A percentile compares a stretch with the other conserved stretches of the same genome.
These are phyloP conservation scores for Fallopia convolvulus DNA, from an alignment of 148 eudicot species.

Conservation along the genomic window DNA sequence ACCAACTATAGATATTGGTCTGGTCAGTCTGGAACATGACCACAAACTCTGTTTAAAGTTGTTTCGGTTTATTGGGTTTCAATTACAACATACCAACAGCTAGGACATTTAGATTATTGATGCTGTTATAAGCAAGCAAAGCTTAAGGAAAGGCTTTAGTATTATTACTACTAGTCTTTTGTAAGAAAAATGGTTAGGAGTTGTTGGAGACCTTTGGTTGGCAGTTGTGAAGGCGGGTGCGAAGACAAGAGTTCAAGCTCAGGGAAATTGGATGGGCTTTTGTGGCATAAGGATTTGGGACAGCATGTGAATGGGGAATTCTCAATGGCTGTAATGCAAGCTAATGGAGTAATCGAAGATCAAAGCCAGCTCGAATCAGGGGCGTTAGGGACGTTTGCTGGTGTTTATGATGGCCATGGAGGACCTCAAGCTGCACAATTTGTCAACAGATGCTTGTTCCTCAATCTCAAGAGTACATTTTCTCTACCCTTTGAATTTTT, in stretches of 20 bases:
- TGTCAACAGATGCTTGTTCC: slow-evolving; percentile 46
- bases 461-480: slow-evolving; percentile 54
- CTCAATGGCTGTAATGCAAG: slow-evolving; percentile 86
- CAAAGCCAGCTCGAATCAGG: slow-evolving; percentile 74
- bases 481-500: not conserved
- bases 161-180: not conserved
- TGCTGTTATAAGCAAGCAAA: not conserved
- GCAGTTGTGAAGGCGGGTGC: slow-evolving; percentile 23
- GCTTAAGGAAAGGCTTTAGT: not conserved
- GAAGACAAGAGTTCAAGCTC: slow-evolving; percentile 26
- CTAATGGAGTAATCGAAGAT: slow-evolving; percentile 70
- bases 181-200: slow-evolving; percentile 43
- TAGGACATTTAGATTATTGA: not conserved
- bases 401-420: slow-evolving; percentile 89
- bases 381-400: slow-evolving; percentile 67
- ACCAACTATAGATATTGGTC: not conserved
- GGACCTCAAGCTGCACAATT: slow-evolving; percentile 66
- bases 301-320: slow-evolving; percentile 61
- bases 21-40: slow-evolving; percentile 4
- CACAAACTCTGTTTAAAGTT: not conserved
- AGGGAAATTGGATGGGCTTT: slow-evolving; percentile 40
- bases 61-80: not conserved
- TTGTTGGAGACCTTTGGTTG: slow-evolving; percentile 63
- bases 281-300: slow-evolving; percentile 80
- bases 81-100: not conserved